Evolutionary conservation across 495 filamentous ascomycete genomes (phyloP).

Genomic region (Pyrenula massariospora): DNA sequence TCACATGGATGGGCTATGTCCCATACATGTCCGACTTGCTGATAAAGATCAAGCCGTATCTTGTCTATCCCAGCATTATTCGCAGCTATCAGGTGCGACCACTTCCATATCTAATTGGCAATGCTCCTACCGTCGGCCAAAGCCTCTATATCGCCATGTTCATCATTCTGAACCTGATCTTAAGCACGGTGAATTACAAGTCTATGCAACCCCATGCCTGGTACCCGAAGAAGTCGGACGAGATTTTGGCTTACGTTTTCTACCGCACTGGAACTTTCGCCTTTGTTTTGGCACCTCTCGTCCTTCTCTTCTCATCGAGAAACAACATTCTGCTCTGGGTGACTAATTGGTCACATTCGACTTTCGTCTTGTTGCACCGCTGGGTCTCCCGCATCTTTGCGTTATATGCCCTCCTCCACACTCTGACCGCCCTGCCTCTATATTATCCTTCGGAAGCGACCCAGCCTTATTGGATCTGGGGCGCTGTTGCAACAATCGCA

Average conservation of each 20-base stretch:
- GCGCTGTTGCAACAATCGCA: too few relatives aligned
- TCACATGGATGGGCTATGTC: slow-evolving; percentile 15
- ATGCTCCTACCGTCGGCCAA: slow-evolving; percentile 27
- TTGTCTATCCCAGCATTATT: slow-evolving; percentile 1
- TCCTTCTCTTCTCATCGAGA: too few relatives aligned
- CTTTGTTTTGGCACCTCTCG: too few relatives aligned
- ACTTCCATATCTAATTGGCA: slow-evolving; percentile 15
- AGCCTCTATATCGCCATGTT: slow-evolving; percentile 23
- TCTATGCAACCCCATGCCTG: slow-evolving; percentile 13
- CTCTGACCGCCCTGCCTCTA: too few relatives aligned
- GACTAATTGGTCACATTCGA: too few relatives aligned
- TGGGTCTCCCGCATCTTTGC: too few relatives aligned
- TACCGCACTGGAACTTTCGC: slow-evolving; percentile 31
- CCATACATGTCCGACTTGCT: slow-evolving; percentile 9
- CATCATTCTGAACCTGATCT: slow-evolving; percentile 25
- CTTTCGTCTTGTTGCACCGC: too few relatives aligned
- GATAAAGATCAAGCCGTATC: not conserved
- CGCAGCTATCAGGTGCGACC: slow-evolving; percentile 2
- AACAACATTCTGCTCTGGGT: too few relatives aligned
- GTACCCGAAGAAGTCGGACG: slow-evolving; percentile 7
- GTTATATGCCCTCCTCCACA: too few relatives aligned
- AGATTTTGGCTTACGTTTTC: slow-evolving; percentile 25
- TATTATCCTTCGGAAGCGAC: too few relatives aligned
- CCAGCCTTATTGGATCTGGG: too few relatives aligned
- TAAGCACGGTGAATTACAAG: slow-evolving; percentile 19